A percentile compares a stretch with the other conserved stretches of the same genome.
Evolutionary conservation across 805 yeast species (phyloP).

Genomic region (Blastobotrys chiropterorum): DNA sequence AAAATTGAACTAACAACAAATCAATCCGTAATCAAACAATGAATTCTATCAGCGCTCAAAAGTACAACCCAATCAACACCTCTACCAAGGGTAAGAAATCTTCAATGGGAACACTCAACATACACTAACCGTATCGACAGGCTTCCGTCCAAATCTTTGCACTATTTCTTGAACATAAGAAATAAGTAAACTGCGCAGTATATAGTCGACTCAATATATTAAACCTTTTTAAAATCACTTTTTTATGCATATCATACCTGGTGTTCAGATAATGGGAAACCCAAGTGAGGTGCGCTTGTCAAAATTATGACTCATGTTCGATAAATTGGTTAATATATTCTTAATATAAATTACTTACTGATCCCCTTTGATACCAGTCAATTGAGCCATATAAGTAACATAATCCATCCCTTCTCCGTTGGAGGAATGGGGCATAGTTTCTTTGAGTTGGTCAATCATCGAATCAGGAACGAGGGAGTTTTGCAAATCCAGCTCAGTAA

Average conservation of each 20-base stretch:
- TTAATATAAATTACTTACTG: background rate
- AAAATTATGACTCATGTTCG: too few relatives aligned
- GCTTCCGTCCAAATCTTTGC: background rate
- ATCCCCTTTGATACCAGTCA: background rate
- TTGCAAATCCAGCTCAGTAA: constrained; percentile 36
- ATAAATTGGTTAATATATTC: background rate
- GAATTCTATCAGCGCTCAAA: background rate
- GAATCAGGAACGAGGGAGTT: constrained; percentile 31
- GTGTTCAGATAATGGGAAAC: too few relatives aligned
- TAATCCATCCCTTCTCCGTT: constrained; percentile 28
- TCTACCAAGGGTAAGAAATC: background rate
- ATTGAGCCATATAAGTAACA: constrained; percentile 5
- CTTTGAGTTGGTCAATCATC: constrained; percentile 27
- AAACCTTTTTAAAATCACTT: background rate
- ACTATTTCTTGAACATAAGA: background rate
- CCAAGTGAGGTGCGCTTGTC: too few relatives aligned
- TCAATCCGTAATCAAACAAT: background rate
- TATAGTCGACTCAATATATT: background rate
- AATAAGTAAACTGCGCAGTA: background rate
- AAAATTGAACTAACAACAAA: background rate
- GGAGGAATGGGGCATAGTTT: constrained; percentile 25
- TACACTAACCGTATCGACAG: background rate
- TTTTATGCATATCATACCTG: too few relatives aligned
- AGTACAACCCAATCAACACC: background rate
- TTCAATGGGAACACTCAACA: background rate